Percentiles rank a stretch among this genome's conserved stretches.
phyloP scores from a whole-genome alignment of 75 land plant species.

The Sequoia sempervirens region DNA sequence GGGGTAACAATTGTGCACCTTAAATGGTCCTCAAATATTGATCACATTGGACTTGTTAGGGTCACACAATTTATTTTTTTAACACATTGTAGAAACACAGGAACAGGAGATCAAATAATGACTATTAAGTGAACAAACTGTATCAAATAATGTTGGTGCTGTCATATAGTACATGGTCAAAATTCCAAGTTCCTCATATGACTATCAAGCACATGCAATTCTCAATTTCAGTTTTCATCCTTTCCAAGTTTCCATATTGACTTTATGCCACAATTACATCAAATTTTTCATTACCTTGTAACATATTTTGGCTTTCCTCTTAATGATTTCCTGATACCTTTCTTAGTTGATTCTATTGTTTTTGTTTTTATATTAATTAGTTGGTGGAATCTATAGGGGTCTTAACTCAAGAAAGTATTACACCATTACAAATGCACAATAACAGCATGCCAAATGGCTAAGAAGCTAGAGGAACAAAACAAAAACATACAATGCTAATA shows the following conservation, averaged over 20 bases:
- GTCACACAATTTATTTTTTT: neutral
- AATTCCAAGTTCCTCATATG: neutral
- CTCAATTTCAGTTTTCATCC: neutral
- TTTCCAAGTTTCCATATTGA: neutral
- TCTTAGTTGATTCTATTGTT: too few relatives aligned
- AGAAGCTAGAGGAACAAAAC: too few relatives aligned
- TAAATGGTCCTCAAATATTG: neutral
- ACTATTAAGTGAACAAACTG: neutral
- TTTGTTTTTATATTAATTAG: too few relatives aligned
- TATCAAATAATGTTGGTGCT: neutral
- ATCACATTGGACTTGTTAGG: neutral
- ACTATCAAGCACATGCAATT: neutral
- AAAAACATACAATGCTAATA: too few relatives aligned
- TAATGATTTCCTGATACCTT: neutral
- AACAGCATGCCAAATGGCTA: too few relatives aligned
- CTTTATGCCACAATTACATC: neutral
- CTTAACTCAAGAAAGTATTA: too few relatives aligned
- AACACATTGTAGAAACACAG: neutral
- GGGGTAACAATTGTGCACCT: too few relatives aligned
- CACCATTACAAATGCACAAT: too few relatives aligned
- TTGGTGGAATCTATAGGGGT: too few relatives aligned
- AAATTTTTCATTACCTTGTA: neutral
- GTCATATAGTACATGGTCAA: neutral
- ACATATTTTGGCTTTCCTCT: neutral
- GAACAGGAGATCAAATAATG: neutral